A percentile compares a stretch with the other conserved stretches of the same genome.
Conservation (phyloP, 106 monocot genomes). For the Iris macrosiphon region DNA sequence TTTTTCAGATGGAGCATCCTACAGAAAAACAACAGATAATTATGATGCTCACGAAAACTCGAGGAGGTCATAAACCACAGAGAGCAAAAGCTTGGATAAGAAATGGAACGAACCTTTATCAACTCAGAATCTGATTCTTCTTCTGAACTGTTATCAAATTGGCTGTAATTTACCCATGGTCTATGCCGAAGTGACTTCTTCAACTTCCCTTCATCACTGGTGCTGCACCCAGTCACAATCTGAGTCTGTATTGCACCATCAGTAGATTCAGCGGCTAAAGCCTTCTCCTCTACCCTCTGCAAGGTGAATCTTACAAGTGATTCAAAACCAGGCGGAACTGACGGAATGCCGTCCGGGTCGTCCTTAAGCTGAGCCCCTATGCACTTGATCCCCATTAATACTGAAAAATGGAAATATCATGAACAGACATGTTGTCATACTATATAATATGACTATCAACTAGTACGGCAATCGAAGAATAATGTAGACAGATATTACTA, state of each 20-base stretch:
- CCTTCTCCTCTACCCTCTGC: slow-evolving; percentile 22
- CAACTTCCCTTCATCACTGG: slow-evolving; percentile 19
- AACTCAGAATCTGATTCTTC: slow-evolving; percentile 48
- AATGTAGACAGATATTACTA: too few relatives aligned
- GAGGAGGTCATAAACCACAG: background rate
- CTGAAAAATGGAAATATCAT: too few relatives aligned
- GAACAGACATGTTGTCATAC: too few relatives aligned
- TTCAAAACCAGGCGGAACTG: slow-evolving; percentile 76
- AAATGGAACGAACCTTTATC: slow-evolving; percentile 3
- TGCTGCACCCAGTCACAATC: slow-evolving; percentile 12
- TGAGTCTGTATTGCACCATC: slow-evolving; percentile 12
- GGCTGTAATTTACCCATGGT: slow-evolving; percentile 62
- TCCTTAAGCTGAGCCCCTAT: slow-evolving; percentile 23
- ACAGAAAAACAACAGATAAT: slow-evolving; percentile 2
- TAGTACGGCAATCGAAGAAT: too few relatives aligned
- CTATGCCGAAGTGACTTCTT: slow-evolving; percentile 51
- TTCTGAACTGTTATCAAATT: slow-evolving; percentile 40
- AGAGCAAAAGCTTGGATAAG: background rate
- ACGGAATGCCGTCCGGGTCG: slow-evolving; percentile 28
- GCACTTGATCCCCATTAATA: slow-evolving; percentile 41
- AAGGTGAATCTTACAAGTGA: slow-evolving; percentile 42
- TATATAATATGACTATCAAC: too few relatives aligned
- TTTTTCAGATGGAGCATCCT: slow-evolving; percentile 21
- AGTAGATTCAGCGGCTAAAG: background rate
- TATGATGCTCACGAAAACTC: background rate